Base-by-base conservation (phyloP, 805 yeast genomes). In the Candida arabinofermentans region DNA sequence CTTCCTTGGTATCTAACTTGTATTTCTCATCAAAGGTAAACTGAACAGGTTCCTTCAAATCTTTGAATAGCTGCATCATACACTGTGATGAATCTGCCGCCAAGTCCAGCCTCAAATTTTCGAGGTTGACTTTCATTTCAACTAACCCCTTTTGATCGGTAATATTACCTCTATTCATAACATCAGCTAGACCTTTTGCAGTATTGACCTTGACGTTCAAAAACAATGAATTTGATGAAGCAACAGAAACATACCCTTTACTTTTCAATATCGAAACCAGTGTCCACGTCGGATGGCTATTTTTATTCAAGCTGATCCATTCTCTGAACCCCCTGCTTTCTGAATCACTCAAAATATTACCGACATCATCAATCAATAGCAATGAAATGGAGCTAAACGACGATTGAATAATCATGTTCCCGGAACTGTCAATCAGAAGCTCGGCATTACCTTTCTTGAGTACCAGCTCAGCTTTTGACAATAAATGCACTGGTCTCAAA, bases 81-180 rank as follows among this genome's bases (percentile, higher is more conserved):
- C 91, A 77, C 53, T 86, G 83, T 0, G 81, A 72, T 0, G 96
- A 87, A 57, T 90, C 98, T 1, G 96, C 91, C 65, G 96, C 89
- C 3, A 82, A 43, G 21, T 79, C 80, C 1, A 83, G 35, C 17
- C 64, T 67, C 13, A 74, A 57, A 14, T 65, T 64, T 42, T 78
- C 85, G 6, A 77, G 48, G 39, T 70, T 70, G 8, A 80, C 54
- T 36, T 72, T 74, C 24, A 81, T 34, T 37, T 72, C 77, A 2
- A 74, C 40, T 1, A 63, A 33, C 0, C 75, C 51, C 42, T 58
- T 49, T 17, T 42, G 47, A 34, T 55, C 34, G 19, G 42, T 21
- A 36, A 24, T 31, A 41, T 41, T 53, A 3, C 16, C n/a, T 7
- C 21, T 31, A 5, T 30, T 6, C 17, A 21, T 24, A 2, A 7